Conservation (phyloP, 495 filamentous ascomycete genomes). For the Penicillium lividum region DNA sequence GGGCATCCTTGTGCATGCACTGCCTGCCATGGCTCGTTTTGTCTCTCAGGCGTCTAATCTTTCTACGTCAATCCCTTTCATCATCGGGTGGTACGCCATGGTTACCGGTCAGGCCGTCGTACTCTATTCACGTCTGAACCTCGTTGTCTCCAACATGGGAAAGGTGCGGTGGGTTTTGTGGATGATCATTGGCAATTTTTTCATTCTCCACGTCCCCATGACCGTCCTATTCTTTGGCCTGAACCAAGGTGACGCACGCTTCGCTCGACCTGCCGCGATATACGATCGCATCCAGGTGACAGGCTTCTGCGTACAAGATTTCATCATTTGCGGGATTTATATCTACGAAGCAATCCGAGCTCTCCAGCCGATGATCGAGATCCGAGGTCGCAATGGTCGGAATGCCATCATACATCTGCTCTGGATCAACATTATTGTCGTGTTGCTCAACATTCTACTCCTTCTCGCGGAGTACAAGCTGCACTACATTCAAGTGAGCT, state of each 20-base stretch:
- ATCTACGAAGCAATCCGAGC: not conserved
- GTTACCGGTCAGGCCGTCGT: conserved; percentile 10
- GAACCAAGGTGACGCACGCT: not conserved
- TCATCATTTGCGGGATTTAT: conserved; percentile 7
- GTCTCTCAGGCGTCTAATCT: conserved; percentile 8
- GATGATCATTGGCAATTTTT: conserved; percentile 51
- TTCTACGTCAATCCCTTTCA: conserved; percentile 8
- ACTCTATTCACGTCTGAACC: not conserved
- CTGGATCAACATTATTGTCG: not conserved
- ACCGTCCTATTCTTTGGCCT: conserved; percentile 5
- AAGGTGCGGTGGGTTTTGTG: conserved; percentile 12
- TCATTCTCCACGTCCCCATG: conserved; percentile 6
- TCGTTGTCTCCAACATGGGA: not conserved
- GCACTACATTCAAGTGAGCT: conserved; percentile 2
- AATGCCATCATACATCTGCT: conserved; percentile 4
- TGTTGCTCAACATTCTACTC: not conserved
- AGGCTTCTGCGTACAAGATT: conserved; percentile 5
- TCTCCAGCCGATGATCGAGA: not conserved
- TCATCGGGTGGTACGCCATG: conserved; percentile 12
- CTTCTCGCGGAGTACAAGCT: conserved; percentile 1
- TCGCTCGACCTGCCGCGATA: conserved; percentile 5
- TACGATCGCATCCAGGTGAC: conserved; percentile 4
- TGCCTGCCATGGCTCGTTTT: conserved; percentile 10
- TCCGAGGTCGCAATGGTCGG: not conserved
- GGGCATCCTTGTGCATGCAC: conserved; percentile 8